Percentiles rank a stretch among this genome's conserved stretches.
Evolutionary conservation across 495 filamentous ascomycete species (phyloP).

Genomic region (Trichoderma gamsii): DNA sequence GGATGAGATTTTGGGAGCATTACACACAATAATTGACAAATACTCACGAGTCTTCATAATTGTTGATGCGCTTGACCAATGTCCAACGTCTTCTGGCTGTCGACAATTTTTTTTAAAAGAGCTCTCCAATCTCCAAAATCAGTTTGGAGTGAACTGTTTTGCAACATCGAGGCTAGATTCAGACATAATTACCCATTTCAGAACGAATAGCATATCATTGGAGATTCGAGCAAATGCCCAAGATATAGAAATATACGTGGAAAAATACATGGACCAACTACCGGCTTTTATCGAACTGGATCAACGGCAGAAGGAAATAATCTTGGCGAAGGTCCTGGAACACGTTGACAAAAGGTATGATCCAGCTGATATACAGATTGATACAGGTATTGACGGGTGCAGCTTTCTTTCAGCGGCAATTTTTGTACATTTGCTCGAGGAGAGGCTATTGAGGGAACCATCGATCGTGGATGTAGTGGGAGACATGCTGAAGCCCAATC

Average conservation of each 20-base stretch:
- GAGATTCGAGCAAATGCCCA: slow-evolving; percentile 30
- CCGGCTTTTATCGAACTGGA: neutral
- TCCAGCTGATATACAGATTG: no score
- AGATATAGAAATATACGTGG: slow-evolving; percentile 29
- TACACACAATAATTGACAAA: slow-evolving; percentile 22
- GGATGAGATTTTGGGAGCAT: slow-evolving; percentile 21
- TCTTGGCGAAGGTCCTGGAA: neutral
- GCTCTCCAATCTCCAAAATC: slow-evolving; percentile 27
- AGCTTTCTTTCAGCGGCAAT: no score
- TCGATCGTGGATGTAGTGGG: no score
- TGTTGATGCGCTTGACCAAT: slow-evolving; percentile 47
- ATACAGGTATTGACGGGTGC: no score
- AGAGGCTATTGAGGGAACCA: no score
- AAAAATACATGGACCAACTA: neutral
- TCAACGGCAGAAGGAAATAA: neutral
- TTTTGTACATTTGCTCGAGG: no score
- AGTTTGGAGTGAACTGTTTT: slow-evolving; percentile 28
- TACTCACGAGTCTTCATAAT: slow-evolving; percentile 34
- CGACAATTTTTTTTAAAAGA: slow-evolving; percentile 16
- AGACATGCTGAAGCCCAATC: no score
- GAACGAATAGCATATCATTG: slow-evolving; percentile 15
- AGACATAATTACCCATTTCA: slow-evolving; percentile 23
- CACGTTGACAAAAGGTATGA: neutral
- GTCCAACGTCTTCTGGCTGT: slow-evolving; percentile 13
- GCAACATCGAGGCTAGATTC: slow-evolving; percentile 36